Evolutionary conservation across 2,329 filamentous ascomycete genomes (phyloP).

Genomic region (Xylaria sp.): DNA sequence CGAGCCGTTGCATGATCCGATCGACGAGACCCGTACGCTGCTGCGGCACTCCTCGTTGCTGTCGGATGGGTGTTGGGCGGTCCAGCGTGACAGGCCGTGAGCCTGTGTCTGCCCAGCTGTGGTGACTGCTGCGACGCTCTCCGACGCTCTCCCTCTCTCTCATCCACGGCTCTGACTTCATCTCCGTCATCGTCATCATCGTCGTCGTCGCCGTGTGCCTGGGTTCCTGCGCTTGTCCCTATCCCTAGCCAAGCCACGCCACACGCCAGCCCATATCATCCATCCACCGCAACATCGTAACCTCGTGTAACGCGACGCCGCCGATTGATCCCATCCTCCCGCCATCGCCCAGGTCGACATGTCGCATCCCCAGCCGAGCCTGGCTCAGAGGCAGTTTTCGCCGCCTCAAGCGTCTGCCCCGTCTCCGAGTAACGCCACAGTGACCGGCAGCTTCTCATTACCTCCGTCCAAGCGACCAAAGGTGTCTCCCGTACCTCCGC

Average conservation of each 20-base stretch:
- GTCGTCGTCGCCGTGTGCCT: not conserved
- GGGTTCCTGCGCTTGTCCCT: not conserved
- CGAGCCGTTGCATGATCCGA: constrained; percentile 20
- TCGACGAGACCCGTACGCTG: constrained; percentile 20
- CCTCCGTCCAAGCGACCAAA: constrained; percentile 80
- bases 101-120: constrained; percentile 58
- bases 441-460: constrained; percentile 64
- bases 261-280: too few relatives aligned
- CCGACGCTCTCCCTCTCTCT: not conserved
- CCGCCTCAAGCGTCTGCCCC: constrained; percentile 63
- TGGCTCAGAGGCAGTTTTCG: constrained; percentile 48
- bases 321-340: constrained; percentile 8
- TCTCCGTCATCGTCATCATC: not conserved
- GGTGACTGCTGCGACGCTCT: constrained; percentile 30
- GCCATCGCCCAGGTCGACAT: constrained; percentile 33
- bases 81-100: constrained; percentile 59
- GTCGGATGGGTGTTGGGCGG: constrained; percentile 60
- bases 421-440: constrained; percentile 67
- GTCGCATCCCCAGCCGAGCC: constrained; percentile 46
- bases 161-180: too few relatives aligned
- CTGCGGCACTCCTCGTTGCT: constrained; percentile 34
- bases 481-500: constrained; percentile 74
- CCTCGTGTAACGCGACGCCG: constrained; percentile 7
- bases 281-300: constrained; percentile 1
- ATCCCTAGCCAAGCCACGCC: too few relatives aligned